Base-by-base conservation (phyloP, 1,284 basidiomycete species). In the Somion occarium region DNA sequence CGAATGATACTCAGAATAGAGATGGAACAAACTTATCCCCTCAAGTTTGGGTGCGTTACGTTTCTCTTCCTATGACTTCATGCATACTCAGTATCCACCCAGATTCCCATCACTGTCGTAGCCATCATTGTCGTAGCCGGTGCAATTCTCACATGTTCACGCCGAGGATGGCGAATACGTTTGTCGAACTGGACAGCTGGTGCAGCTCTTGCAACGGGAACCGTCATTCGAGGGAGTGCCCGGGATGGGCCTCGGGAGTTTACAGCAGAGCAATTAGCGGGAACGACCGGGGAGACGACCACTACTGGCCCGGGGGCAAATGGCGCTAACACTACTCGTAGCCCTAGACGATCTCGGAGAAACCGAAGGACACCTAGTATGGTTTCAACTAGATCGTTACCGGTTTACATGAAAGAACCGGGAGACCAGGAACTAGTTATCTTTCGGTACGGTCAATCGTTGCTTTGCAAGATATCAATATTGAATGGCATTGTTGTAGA, bases 401-500 rank as follows among this genome's bases (percentile, higher is more conserved):
- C 87, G 3, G 77, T 74, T 22, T 90, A 90, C 60, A 85, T 80
- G 70, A 88, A 88, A 64, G 87, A 90, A 57, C 85, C 87, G 0
- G 88, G 87, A 7, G 87, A 88, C 49, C 75, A 84, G 47, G 87
- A 90, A 61, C 72, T 91, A 25, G 88, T 90, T 5, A 80, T 91
- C 51, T 79, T 79, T 54, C 73, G 82, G 85, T 86, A 56, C 50
- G 65, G 19, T 38, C 37, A 19, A 7, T 50, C 41, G 4, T 41
- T 39, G 25, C 11, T 25, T 7, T 15, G 20, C 22, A 15, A 34
- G 9, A 15, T 5, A 30, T 25, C 37, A n/a, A 25, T 46, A 25
- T 5, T 22, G 24, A 19, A 7, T 4, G 20, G 46, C n/a, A 26
- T 20, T 44, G 26, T 12, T 51, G 44, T 56, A 75, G 73, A n/a